phyloP scores from a whole-genome alignment of 805 yeast genomes.

The Candida andamanensis region DNA sequence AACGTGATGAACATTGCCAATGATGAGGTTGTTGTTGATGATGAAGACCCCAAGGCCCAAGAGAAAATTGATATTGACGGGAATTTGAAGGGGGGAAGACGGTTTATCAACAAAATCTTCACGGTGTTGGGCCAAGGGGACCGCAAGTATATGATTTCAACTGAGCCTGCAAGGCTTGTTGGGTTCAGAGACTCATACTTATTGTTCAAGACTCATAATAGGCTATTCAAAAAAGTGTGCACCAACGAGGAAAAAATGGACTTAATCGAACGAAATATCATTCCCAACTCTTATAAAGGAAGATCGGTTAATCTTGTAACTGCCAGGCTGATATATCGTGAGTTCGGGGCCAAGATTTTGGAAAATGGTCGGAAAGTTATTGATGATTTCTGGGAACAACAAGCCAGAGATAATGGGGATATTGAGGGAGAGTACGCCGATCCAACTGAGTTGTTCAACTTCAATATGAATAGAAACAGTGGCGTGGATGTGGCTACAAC shows the following conservation, averaged over 20 bases:
- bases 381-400: slow-evolving; percentile 85
- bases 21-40: slow-evolving; percentile 73
- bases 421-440: slow-evolving; percentile 69
- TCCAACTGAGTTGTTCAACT: slow-evolving; percentile 46
- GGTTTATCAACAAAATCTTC: slow-evolving; percentile 67
- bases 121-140: slow-evolving; percentile 63
- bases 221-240: slow-evolving; percentile 67
- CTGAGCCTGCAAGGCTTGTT: slow-evolving; percentile 93
- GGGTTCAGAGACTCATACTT: slow-evolving; percentile 91
- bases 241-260: slow-evolving; percentile 77
- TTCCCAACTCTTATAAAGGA: slow-evolving; percentile 89
- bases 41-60: slow-evolving; percentile 74
- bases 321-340: slow-evolving; percentile 83
- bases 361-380: slow-evolving; percentile 72
- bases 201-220: slow-evolving; percentile 79
- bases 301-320: slow-evolving; percentile 86
- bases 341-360: slow-evolving; percentile 84
- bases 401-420: slow-evolving; percentile 55
- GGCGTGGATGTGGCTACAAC: slow-evolving; percentile 8
- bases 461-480: slow-evolving; percentile 32
- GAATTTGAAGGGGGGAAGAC: slow-evolving; percentile 62
- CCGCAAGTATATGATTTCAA: slow-evolving; percentile 79
- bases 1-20: slow-evolving; percentile 56
- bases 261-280: slow-evolving; percentile 69
- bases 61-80: slow-evolving; percentile 68